Evolutionary conservation across 2,329 filamentous ascomycete genomes (phyloP), one percentile per base, ranked within the genome.

Genomic region (Periconia sp.): DNA sequence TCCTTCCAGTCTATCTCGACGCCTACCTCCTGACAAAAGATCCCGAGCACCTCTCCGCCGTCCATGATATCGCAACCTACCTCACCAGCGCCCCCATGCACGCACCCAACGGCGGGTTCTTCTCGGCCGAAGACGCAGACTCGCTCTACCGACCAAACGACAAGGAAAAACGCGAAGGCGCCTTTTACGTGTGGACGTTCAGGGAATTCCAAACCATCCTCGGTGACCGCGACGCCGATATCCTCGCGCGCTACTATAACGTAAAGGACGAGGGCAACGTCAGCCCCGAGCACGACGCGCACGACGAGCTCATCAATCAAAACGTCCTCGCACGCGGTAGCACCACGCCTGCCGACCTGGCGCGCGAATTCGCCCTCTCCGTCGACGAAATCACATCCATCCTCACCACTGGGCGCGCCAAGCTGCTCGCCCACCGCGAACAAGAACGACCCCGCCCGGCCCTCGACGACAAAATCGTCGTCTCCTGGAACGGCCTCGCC

Each of bases 301-400:
- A 96, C 64, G 93, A 97, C 68, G 93, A 97, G 67, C 93, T 97
- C 55, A 88, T 96, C 66, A 92, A 93, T 64, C 91, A 96, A 70
- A 99, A 97, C 67, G 92, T 96, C 6, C 76, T 97, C 1, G 85
- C 86, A 37, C 82, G 96, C 23, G 83, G 83, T 35, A 85, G 83
- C 55, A 14, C 10, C 33, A 89, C 87, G 0, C 81, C 86, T 0
- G 80, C 82, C 18, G 85, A 88, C 45, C 79, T 99, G 8, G 87
- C 88, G 14, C 84, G 84, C 52, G 87, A 94, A 61, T 89, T 96
- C 63, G 87, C 85, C 1, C 79, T 93, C 14, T 81, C 87, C 0
- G 84, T 87, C 52, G 81, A 85, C 1, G 87, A 92, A 56, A 84
- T 93, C 1, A 79, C 83, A 41, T 79, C 82, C 40, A 85, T 89